phyloP scores from a whole-genome alignment of 176 grass and related monocot species.

The Eragrostis nindensis region DNA sequence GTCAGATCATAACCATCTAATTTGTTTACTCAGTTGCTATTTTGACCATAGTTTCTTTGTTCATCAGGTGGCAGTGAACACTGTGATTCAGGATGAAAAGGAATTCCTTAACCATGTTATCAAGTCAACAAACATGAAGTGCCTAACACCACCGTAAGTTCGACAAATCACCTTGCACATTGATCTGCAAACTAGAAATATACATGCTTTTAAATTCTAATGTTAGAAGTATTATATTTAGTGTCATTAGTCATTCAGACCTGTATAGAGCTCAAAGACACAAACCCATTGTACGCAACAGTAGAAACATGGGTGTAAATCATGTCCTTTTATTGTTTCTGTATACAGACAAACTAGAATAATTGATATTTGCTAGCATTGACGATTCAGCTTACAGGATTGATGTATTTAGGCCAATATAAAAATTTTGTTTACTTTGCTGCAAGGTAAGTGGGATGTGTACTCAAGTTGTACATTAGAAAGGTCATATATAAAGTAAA shows the following conservation, averaged over 20 bases:
- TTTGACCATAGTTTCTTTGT: background rate
- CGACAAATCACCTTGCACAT: background rate
- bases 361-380: background rate
- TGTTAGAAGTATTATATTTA: background rate
- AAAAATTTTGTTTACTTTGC: conserved; percentile 3
- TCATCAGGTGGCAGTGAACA: conserved; percentile 74
- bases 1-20: background rate
- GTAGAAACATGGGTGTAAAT: background rate
- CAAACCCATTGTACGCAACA: background rate
- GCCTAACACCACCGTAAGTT: conserved; percentile 82
- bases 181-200: background rate
- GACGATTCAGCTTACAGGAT: background rate
- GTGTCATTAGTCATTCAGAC: background rate
- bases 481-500: background rate
- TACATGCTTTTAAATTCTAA: background rate
- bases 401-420: background rate
- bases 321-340: background rate
- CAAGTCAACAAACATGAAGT: conserved; percentile 93
- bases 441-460: background rate
- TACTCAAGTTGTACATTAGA: conserved; percentile 11
- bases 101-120: conserved; percentile 87
- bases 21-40: background rate
- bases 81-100: conserved; percentile 77
- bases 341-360: background rate
- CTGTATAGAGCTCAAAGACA: background rate